Evolutionary conservation across 1,284 basidiomycete species (phyloP), one percentile per base, ranked within the genome.

Genomic region (Trametes pubescens): DNA sequence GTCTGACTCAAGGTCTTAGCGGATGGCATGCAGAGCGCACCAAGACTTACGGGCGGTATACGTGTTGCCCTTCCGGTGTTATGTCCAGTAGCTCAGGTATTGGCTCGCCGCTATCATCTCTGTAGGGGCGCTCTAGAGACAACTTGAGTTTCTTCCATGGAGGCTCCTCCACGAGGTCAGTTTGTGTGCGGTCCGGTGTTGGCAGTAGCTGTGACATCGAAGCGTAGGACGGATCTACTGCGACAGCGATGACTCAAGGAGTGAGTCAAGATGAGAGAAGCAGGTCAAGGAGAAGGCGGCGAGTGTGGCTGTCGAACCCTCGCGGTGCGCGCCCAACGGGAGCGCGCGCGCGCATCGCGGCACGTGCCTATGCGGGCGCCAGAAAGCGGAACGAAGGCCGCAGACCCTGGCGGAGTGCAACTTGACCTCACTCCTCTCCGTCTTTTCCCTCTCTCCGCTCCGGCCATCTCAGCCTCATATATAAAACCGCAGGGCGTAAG

Each of bases 61-160:
- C 78, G 58, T 85, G 83, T 66, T 86, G 81, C 44, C 91, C 90
- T 48, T 90, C 86, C n/a, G 82, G 80, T 11, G 84, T 82, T 59
- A 94, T 91, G 71, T 94, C 92, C 16, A 84, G 76, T 32, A 93
- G 76, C n/a, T 81, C 79, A 24, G 85, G 87, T 32, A 92, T 84
- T 14, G 73, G 80, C 47, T 85, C 78, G 14, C 88, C 90, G 46
- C 82, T 76, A 66, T 93, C 91, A 71, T 92, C 88, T 76, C 88
- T 92, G 78, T 93, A 92, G 0, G 90, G 91, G 51, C 86, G 80
- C 73, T 94, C 92, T 44, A 93, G 81, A 1, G 90, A 88, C 9
- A 93, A 78, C 65, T 79, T 87, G 38, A 87, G 79, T 61, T 82
- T 81, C 72, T 84, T 89, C 84, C 86, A 90, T 16, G 79, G 71